Base-by-base conservation (phyloP, 148 eudicot genomes). In the Talinum fruticosum region DNA sequence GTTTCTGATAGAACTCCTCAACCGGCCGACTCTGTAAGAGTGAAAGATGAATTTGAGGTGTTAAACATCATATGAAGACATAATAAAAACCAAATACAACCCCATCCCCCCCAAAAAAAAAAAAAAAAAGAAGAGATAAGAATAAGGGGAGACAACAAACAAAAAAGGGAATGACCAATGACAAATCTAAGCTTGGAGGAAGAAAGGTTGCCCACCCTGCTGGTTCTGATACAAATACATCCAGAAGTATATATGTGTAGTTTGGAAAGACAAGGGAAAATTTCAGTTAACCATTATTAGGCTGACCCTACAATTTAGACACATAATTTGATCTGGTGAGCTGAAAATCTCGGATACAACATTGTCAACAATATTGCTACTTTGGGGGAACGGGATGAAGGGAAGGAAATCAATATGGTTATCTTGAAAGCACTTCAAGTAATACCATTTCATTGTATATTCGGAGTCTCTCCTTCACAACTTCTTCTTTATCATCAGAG, bases 401-500 rank as follows among this genome's bases (percentile, higher is more conserved):
- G 8, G 72, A 37, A 62, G 18, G 33, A 62, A 26, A 62, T 10
- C 10, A 28, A 8, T 2, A 26, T 28, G 34, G 29, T 59, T 59
- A 59, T 59, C 26, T 24, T 6, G 2, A 18, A n/a, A 30, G 26
- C 76, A 81, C 69, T 34, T 28, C 41, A 28, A 41, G 78, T 35
- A 57, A 70, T 94, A 94, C 97, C 90, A 86, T 75, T 78, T 92
- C 95, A 81, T 90, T 85, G 82, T 94, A 94, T n/a, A 94, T 79
- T 12, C 88, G 88, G 38, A 92, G 91, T 59, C 98, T 86, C 77
- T 88, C 89, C 87, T 86, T 94, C 34, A 94, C 92, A 33, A 92
- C 89, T 78, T 85, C 90, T 85, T 92, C 97, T 70, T 88, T 89
- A 85, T 94, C 98, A 86, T 94, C 98, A 26, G 95, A 23, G 10